Percentiles rank a stretch among this genome's conserved stretches.
These are phyloP conservation scores for Arthrobotrys sinensis DNA, from an alignment of 2,329 filamentous ascomycete species.

Conservation along the genomic window DNA sequence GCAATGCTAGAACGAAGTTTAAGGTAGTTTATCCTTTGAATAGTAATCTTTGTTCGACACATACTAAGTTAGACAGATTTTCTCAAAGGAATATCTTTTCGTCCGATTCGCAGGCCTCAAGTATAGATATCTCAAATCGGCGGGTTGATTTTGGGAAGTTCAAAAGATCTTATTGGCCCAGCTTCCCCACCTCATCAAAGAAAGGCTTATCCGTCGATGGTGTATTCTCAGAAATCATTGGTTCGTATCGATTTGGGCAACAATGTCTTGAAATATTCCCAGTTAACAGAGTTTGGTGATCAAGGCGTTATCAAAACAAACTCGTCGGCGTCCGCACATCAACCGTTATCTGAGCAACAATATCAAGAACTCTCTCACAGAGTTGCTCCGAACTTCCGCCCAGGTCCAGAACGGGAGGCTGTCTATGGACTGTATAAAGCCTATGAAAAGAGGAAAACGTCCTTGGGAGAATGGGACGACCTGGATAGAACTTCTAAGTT, in stretches of 20 bases:
- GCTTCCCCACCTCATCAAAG: conserved; percentile 9
- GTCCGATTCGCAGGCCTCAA: not conserved
- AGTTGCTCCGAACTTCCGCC: conserved; percentile 22
- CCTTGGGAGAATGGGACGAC: conserved; percentile 42
- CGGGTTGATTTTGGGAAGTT: conserved; percentile 41
- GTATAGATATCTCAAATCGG: not conserved
- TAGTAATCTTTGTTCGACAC: not conserved
- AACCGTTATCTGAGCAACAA: conserved; percentile 11
- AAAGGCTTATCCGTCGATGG: conserved; percentile 26
- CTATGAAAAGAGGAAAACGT: conserved; percentile 40
- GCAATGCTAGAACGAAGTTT: conserved; percentile 27
- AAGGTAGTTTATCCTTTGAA: not conserved
- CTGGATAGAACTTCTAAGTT: conserved; percentile 30
- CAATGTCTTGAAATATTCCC: not conserved
- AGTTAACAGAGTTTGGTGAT: not conserved
- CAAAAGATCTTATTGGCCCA: conserved; percentile 34
- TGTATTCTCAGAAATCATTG: conserved; percentile 40
- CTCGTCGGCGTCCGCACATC: not conserved
- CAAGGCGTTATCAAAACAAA: conserved; percentile 26
- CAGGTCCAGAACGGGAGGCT: conserved; percentile 20
- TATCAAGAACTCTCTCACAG: conserved; percentile 30
- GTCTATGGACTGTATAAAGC: conserved; percentile 31
- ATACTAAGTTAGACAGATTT: conserved; percentile 21
- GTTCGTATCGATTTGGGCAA: not conserved
- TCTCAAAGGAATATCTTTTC: conserved; percentile 32